Evolutionary conservation across 768 basidiomycete species (phyloP).

Genomic region (Rhodocollybia butyracea): DNA sequence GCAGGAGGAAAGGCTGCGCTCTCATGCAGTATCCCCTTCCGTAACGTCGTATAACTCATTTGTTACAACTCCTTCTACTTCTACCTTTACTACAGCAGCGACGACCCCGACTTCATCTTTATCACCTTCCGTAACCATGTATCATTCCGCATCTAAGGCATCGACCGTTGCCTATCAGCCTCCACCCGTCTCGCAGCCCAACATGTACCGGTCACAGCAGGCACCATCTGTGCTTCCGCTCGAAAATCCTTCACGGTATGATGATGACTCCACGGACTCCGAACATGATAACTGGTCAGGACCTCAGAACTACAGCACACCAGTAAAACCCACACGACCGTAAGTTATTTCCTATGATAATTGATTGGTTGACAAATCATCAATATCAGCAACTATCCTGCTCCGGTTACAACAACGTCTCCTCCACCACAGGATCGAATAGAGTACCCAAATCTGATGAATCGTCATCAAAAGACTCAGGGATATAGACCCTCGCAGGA

Average conservation of each 20-base stretch:
- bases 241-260: slow-evolving; percentile 58
- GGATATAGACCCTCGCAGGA: slow-evolving; percentile 76
- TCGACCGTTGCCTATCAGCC: slow-evolving; percentile 25
- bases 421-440: slow-evolving; percentile 53
- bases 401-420: slow-evolving; percentile 70
- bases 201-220: slow-evolving; percentile 28
- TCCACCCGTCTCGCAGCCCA: slow-evolving; percentile 28
- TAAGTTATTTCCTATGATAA: neutral
- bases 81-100: slow-evolving; percentile 9
- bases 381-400: slow-evolving; percentile 31
- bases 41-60: slow-evolving; percentile 4
- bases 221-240: slow-evolving; percentile 50
- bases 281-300: neutral
- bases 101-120: neutral
- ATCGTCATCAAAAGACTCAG: slow-evolving; percentile 71
- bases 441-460: slow-evolving; percentile 73
- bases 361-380: neutral
- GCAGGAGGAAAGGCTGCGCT: slow-evolving; percentile 33
- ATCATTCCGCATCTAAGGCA: slow-evolving; percentile 2
- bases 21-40: slow-evolving; percentile 14
- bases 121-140: neutral
- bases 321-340: neutral
- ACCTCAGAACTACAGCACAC: neutral
- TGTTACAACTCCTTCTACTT: neutral
- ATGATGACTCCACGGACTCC: slow-evolving; percentile 41